phyloP scores from a whole-genome alignment of 108 stramenopile genomes.

The Nitzschia sp. region DNA sequence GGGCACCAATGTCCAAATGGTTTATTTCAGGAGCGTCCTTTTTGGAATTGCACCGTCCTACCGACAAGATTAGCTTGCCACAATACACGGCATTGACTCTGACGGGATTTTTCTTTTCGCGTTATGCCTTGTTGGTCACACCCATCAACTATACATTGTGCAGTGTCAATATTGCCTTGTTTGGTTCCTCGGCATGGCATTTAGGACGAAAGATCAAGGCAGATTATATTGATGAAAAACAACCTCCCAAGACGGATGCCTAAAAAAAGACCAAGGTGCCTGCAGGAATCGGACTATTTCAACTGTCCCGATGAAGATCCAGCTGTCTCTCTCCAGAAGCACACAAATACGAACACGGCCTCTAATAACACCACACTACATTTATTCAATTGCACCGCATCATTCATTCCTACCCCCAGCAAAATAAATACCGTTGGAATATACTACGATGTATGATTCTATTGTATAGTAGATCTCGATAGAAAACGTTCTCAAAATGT shows the following conservation, averaged over 20 bases:
- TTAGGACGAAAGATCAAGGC: conserved; percentile 88
- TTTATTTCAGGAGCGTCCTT: conserved; percentile 83
- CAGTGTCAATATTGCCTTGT: conserved; percentile 84
- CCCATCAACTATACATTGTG: conserved; percentile 88
- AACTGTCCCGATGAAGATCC: no score
- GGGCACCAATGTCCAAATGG: conserved; percentile 92
- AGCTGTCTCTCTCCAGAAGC: no score
- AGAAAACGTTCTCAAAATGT: no score
- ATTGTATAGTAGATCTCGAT: no score
- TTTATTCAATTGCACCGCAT: no score
- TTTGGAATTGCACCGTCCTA: conserved; percentile 81
- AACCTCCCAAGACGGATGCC: not conserved
- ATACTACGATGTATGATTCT: no score
- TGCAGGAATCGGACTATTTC: not conserved
- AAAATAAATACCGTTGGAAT: no score
- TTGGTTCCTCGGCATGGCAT: conserved; percentile 85
- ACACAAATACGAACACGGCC: no score
- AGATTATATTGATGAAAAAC: conserved; percentile 59
- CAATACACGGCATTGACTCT: conserved; percentile 85
- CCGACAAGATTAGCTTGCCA: conserved; percentile 82
- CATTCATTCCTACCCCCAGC: no score
- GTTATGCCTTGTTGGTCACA: conserved; percentile 78
- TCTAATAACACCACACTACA: no score
- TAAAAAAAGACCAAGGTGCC: not conserved
- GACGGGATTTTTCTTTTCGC: conserved; percentile 87